Percentiles rank a stretch among this genome's conserved stretches.
Evolutionary conservation across 208 protist genomes (phyloP).

Genomic region (Acanthamoeba castellanii): DNA sequence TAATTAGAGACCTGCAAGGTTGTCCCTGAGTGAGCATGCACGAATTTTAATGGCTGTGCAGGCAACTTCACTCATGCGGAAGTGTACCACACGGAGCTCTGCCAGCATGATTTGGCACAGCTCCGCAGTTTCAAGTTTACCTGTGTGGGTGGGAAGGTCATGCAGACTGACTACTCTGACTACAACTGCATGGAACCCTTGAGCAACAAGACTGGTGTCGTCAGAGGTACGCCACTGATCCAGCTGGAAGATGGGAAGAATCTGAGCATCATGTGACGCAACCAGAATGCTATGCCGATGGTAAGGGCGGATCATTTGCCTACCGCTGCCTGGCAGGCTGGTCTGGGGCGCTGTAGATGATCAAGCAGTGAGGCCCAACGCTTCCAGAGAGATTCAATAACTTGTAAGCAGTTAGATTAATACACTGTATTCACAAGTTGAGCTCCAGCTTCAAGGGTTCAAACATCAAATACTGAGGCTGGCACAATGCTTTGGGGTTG

Average conservation of each 20-base stretch:
- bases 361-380: too few species aligned
- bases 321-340: conserved; percentile 2
- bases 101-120: not conserved
- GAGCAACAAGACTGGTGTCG: not conserved
- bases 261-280: not conserved
- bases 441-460: too few species aligned
- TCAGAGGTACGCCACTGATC: not conserved
- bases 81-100: conserved; percentile 22
- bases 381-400: too few species aligned
- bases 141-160: not conserved
- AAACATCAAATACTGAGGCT: too few species aligned
- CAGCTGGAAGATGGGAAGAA: too few species aligned
- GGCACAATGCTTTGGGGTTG: too few species aligned
- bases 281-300: not conserved
- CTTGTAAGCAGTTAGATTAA: too few species aligned
- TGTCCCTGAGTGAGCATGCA: not conserved
- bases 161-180: conserved; percentile 10
- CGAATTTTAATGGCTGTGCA: not conserved
- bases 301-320: not conserved
- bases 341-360: not conserved
- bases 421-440: too few species aligned
- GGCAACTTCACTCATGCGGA: not conserved
- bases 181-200: not conserved
- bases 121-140: not conserved
- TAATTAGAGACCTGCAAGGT: not conserved